Conservation (phyloP, 129 eudicot genomes). For the Escallonia rubra region DNA sequence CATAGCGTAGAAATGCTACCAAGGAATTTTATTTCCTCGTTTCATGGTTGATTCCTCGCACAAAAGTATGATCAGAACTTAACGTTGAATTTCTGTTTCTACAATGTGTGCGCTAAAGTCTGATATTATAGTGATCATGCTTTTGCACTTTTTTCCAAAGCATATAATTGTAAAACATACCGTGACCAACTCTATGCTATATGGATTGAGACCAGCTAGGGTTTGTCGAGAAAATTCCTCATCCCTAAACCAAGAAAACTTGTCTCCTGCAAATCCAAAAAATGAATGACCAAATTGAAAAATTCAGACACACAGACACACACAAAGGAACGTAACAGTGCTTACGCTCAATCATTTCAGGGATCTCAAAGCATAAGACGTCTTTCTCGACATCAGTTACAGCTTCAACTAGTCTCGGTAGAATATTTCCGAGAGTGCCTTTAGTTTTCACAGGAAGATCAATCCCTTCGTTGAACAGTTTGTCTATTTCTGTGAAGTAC, state of each 20-base stretch:
- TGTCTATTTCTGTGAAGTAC: conserved; percentile 59
- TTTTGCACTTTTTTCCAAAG: too few species aligned
- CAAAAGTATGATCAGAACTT: too few species aligned
- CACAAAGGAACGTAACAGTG: background rate
- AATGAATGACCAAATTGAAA: background rate
- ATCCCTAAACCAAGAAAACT: conserved; percentile 71
- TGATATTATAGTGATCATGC: too few species aligned
- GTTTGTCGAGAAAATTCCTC: conserved; percentile 75
- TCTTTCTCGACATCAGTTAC: conserved; percentile 23
- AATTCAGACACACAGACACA: background rate
- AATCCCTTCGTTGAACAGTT: conserved; percentile 57
- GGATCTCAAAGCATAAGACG: conserved; percentile 61
- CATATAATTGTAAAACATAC: conserved; percentile 22
- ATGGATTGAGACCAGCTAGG: conserved; percentile 71
- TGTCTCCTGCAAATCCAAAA: conserved; percentile 50
- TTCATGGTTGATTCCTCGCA: too few species aligned
- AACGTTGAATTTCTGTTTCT: too few species aligned
- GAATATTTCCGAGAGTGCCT: conserved; percentile 16
- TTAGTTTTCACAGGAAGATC: conserved; percentile 23
- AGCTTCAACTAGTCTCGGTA: conserved; percentile 57
- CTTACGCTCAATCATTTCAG: conserved; percentile 48
- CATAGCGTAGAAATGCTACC: too few species aligned
- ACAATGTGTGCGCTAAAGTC: too few species aligned
- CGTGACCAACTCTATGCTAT: conserved; percentile 46
- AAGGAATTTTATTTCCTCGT: too few species aligned